Evolutionary conservation across 805 yeast genomes (phyloP).

Genomic region (Metschnikowia henanensis): DNA sequence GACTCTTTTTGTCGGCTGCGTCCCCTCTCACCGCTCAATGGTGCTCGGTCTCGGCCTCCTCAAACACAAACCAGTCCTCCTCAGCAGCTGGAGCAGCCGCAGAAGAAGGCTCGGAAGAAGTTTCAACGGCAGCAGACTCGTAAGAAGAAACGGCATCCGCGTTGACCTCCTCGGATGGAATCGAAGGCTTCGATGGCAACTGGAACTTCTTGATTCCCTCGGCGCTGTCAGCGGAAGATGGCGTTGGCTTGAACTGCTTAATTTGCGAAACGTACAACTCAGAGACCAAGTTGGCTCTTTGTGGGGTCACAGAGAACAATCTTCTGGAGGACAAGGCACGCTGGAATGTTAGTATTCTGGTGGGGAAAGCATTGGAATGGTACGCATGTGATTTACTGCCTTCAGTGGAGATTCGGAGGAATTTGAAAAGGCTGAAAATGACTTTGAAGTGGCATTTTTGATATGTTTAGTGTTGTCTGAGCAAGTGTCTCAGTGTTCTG

Average conservation of each 20-base stretch:
- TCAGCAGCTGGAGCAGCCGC: conserved; percentile 47
- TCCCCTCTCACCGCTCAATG: conserved; percentile 26
- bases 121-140: conserved; percentile 74
- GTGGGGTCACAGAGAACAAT: conserved; percentile 42
- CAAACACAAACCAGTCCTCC: conserved; percentile 82
- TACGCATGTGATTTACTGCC: no score
- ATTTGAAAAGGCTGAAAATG: no score
- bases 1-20: background rate
- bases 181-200: conserved; percentile 74
- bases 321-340: conserved; percentile 36
- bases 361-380: no score
- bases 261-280: conserved; percentile 87
- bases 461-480: no score
- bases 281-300: conserved; percentile 62
- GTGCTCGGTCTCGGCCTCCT: conserved; percentile 64
- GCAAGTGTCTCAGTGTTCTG: no score
- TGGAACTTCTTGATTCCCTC: conserved; percentile 83
- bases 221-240: conserved; percentile 70
- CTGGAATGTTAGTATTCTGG: conserved; percentile 19
- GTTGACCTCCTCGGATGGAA: conserved; percentile 70
- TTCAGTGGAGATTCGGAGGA: no score
- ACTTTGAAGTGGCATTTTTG: no score
- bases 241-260: conserved; percentile 84
- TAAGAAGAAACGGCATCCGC: conserved; percentile 69
- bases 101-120: conserved; percentile 35